These are phyloP conservation scores for Jackrogersella multiformis DNA, from an alignment of 495 filamentous ascomycete genomes.

Conservation along the genomic window DNA sequence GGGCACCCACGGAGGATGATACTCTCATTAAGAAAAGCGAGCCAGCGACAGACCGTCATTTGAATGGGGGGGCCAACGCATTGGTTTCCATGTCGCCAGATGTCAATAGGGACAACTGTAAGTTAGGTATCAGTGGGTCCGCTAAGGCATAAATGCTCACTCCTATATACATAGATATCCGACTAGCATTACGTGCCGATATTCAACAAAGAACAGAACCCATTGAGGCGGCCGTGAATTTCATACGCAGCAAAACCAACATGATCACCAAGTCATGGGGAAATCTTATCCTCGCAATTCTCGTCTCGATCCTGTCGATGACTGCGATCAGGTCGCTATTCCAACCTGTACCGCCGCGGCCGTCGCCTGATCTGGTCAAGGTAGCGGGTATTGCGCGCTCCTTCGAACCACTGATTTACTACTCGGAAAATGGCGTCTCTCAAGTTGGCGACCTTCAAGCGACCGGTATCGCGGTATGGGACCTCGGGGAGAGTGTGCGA, in stretches of 20 bases:
- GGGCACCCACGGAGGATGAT: conserved; percentile 46
- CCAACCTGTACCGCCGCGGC: conserved; percentile 68
- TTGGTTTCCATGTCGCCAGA: conserved; percentile 42
- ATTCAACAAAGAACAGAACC: conserved; percentile 87
- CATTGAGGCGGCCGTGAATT: conserved; percentile 75
- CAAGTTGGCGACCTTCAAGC: conserved; percentile 88
- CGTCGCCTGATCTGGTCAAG: conserved; percentile 88
- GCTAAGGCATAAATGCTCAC: conserved; percentile 28
- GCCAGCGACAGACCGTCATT: conserved; percentile 11
- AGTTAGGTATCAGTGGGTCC: conserved; percentile 17
- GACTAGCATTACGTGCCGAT: conserved; percentile 85
- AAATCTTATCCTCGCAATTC: conserved; percentile 64
- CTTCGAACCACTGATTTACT: conserved; percentile 91
- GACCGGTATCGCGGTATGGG: conserved; percentile 90
- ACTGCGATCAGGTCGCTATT: conserved; percentile 71
- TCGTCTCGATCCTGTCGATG: conserved; percentile 67
- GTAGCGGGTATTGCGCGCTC: conserved; percentile 85
- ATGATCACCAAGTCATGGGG: conserved; percentile 70
- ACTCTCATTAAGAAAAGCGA: conserved; percentile 48
- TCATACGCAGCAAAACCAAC: conserved; percentile 65
- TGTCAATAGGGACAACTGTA: conserved; percentile 49
- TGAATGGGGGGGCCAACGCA: conserved; percentile 35
- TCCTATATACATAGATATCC: conserved; percentile 74
- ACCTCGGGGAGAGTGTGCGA: conserved; percentile 86
- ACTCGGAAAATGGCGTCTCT: conserved; percentile 84